Conservation (phyloP, 2,329 filamentous ascomycete species). For the Talaromyces sp. region DNA sequence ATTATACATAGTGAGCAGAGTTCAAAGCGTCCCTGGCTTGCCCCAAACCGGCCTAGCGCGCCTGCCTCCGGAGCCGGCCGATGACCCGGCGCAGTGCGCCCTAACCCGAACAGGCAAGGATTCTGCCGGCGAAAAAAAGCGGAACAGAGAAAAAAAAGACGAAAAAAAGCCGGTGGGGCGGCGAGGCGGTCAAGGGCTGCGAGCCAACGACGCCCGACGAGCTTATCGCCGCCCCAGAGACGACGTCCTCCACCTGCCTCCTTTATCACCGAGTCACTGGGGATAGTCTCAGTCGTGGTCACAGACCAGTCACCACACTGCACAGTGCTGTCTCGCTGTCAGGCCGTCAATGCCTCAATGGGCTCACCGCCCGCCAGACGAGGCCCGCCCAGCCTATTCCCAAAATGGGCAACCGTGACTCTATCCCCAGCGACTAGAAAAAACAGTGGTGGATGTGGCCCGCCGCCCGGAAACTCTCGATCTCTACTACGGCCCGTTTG, state of each 20-base stretch:
- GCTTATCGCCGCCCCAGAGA: neutral
- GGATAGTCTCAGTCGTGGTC: neutral
- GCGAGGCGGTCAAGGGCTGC: neutral
- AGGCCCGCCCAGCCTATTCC: neutral
- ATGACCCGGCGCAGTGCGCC: neutral
- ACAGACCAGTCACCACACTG: neutral
- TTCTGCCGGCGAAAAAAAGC: neutral
- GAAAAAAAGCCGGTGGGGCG: neutral
- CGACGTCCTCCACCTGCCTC: too few species aligned
- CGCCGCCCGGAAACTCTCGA: neutral
- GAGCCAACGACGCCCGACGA: neutral
- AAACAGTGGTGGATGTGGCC: neutral
- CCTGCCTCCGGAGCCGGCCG: constrained; percentile 8
- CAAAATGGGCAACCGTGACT: constrained; percentile 9
- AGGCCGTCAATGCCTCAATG: neutral
- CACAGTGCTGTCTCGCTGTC: neutral
- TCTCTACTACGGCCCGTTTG: neutral
- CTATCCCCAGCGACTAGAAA: constrained; percentile 4
- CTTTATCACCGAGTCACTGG: too few species aligned
- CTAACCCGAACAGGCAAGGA: neutral
- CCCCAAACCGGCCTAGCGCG: neutral
- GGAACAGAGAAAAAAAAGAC: neutral
- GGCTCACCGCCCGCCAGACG: neutral
- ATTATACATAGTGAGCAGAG: too few species aligned
- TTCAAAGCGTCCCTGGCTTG: neutral